Percentiles rank a stretch among this genome's conserved stretches.
phyloP scores from a whole-genome alignment of 225 moss, liverwort and hornwort genomes.

The Asterella californica region DNA sequence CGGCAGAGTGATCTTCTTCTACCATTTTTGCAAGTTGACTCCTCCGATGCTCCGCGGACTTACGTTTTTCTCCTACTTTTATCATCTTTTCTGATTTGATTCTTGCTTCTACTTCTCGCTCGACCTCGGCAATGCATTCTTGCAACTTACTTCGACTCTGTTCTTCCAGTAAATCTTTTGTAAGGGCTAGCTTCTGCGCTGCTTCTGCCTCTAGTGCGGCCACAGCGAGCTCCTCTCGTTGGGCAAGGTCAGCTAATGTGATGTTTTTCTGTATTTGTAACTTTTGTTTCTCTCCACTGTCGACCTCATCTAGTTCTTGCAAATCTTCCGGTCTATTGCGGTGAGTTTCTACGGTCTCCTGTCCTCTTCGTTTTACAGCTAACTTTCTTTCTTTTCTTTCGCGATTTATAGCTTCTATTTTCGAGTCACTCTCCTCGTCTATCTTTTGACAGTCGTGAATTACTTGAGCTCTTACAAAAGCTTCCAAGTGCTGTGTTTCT shows the following conservation, averaged over 20 bases:
- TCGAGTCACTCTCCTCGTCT: conserved; percentile 2
- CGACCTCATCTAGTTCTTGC: conserved; percentile 1
- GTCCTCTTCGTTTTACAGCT: background rate
- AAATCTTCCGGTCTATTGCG: conserved; percentile 1
- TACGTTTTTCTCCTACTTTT: background rate
- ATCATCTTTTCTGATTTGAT: background rate
- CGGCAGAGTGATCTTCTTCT: background rate
- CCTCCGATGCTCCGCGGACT: background rate
- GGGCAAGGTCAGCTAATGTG: background rate
- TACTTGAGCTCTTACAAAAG: conserved; percentile 6
- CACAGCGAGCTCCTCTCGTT: background rate
- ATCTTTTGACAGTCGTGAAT: conserved; percentile 6
- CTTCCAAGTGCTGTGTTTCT: conserved; percentile 5
- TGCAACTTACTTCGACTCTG: conserved; percentile 5
- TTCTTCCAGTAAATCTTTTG: background rate
- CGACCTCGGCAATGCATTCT: background rate
- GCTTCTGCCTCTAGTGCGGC: conserved; percentile 5
- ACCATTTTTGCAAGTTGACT: background rate
- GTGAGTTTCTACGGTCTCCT: background rate
- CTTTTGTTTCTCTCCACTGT: background rate
- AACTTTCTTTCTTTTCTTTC: conserved; percentile 11
- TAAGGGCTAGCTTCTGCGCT: background rate
- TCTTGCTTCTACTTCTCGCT: background rate
- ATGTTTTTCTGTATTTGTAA: background rate
- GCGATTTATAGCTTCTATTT: conserved; percentile 5